Base-by-base conservation (phyloP, 176 grass and related monocot species). In the Rhynchospora tenuis region DNA sequence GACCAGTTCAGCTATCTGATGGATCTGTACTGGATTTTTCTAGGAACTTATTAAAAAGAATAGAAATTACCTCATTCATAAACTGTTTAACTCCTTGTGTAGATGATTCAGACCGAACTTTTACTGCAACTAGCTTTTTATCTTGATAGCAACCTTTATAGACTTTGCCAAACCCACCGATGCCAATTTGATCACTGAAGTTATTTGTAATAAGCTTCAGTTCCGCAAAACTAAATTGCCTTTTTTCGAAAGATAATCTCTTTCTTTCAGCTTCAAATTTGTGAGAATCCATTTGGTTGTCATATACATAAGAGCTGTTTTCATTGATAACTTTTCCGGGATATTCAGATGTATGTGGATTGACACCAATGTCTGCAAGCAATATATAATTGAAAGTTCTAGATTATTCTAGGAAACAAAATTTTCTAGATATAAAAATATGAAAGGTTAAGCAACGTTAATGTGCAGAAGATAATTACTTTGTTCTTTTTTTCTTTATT, bases 121-220 rank as follows among this genome's bases (percentile, higher is more conserved):
- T 92, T 17, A 90, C 88, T 24, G 88, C 91, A 26, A 92, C 85
- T 11, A 70, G 64, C 73, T 61, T 90, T 29, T 73, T 79, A 83
- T 88, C 61, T 46, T 93, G 85, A 59, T 86, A 62, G n/a, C 67
- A 43, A 9, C 88, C 91, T 79, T 59, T 19, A 46, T 85, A 87
- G 29, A 93, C 91, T 64, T 48, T 38, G 17, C 88, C 91, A 62
- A 93, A 93, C 56, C 86, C 88, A 50, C 91, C 90, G 63, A 62
- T 77, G 0, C 87, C 87, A 14, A 89, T 80, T 11, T 73, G 64
- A 28, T 31, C 64, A 33, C 59, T 44, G 27, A 91, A 89, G 33
- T 83, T 80, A 43, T 81, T 84, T 0, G 87, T 91, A 10, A 89
- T 86, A 3, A 17, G 26, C 64, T 82, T 28, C 59, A 87, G 83